Conservation (phyloP, 2,329 filamentous ascomycete species). For the Xylariaceae sp. region DNA sequence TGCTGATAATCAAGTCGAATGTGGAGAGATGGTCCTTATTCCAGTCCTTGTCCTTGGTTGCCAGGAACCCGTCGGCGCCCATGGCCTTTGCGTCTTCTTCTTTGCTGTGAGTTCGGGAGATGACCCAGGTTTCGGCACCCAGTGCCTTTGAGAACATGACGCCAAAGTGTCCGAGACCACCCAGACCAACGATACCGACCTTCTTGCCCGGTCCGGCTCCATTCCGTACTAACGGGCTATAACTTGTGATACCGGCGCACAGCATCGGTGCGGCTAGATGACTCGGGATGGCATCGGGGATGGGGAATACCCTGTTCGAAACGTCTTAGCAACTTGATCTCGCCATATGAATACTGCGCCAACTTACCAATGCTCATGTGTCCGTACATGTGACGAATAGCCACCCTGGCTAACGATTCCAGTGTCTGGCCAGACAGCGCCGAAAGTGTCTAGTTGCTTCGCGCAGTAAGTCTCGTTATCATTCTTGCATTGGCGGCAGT, state of each 20-base stretch:
- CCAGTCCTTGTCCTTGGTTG: constrained; percentile 54
- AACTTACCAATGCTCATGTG: constrained; percentile 65
- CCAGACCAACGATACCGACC: constrained; percentile 68
- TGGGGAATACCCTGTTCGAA: constrained; percentile 56
- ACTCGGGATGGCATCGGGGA: constrained; percentile 64
- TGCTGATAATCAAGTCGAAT: constrained; percentile 74
- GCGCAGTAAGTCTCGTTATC: constrained; percentile 65
- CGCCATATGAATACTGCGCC: background rate
- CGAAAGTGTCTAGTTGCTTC: constrained; percentile 57
- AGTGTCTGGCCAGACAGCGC: constrained; percentile 49
- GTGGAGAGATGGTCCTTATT: constrained; percentile 52
- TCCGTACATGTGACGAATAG: constrained; percentile 60
- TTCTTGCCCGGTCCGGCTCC: constrained; percentile 73
- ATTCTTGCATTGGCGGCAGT: constrained; percentile 60
- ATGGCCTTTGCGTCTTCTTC: constrained; percentile 54
- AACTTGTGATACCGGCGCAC: constrained; percentile 78
- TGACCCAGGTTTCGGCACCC: constrained; percentile 57
- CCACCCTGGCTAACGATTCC: constrained; percentile 60
- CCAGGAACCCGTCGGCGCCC: constrained; percentile 57
- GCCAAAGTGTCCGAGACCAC: constrained; percentile 67
- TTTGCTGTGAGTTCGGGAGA: constrained; percentile 56
- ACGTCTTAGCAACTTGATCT: background rate
- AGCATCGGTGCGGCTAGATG: constrained; percentile 70
- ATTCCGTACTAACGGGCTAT: constrained; percentile 70
- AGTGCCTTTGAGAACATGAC: constrained; percentile 65